Base-by-base conservation (phyloP, 768 basidiomycete species). In the Boletus pseudo-olivaceus region DNA sequence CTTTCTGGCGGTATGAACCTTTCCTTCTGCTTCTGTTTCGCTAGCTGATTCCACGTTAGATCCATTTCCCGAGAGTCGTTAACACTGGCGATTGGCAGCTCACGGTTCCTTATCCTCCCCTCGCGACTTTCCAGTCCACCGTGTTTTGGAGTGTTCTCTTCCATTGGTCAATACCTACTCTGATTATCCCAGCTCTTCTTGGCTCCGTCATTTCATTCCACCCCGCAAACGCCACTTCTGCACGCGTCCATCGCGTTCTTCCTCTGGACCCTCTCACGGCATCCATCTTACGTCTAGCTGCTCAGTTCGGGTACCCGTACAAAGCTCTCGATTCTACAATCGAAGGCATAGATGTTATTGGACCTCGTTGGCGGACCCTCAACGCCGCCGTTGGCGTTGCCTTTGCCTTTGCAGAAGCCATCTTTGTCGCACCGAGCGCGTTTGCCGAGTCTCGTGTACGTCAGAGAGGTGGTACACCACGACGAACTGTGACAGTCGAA, bases 361-460 rank as follows among this genome's bases (percentile, higher is more conserved):
- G 83, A 6, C 67, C 71, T 35, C 72, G 76, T 29, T 80, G 80
- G 76, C 78, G 87, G 42, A 73, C 85, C 1, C 70, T 85, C 51
- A 75, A 69, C 42, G 82, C 87, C 0, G 69, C 76, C 5, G 69
- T 87, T 30, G 75, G 77, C 9, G 75, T 84, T 11, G 83, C 83
- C 0, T 86, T 87, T 62, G 82, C 87, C 3, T 84, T 87, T 59
- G 81, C 85, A 1, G 87, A 88, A 66, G 83, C 82, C 0, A 79
- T 88, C 49, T 73, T 74, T 19, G 64, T 60, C 9, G 78, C 81
- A 0, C 82, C 83, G 15, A 53, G 64, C 7, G 73, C 70, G 15
- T 71, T 67, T 55, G 65, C 66, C n/a, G 66, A 71, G 42, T 62
- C 62, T 23, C 71, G 68, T 45, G 47, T 41, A 11, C 66, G 66